Base-by-base conservation (phyloP, 768 basidiomycete genomes). In the Russula foetens region DNA sequence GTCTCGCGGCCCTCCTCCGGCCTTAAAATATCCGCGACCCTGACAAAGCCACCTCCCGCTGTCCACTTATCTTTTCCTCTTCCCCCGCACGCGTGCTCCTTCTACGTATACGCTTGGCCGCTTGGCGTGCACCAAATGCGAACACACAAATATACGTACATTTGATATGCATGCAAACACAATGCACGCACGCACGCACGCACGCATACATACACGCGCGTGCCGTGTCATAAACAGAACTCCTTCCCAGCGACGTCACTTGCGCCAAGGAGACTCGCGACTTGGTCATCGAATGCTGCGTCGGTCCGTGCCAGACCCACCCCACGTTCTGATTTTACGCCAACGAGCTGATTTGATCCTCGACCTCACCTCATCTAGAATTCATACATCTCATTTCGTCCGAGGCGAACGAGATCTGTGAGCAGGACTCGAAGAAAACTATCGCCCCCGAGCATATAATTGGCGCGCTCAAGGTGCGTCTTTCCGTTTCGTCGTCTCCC, bases 381-480 rank as follows among this genome's bases (percentile, higher is more conserved):
- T 99, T 98, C 72, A 95, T 99, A 63, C 92, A 98, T 71, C 75
- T 98, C 73, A 88, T 99, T 71, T 96, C 97, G 19, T 92, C 94
- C 9, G 93, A 98, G 71, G 92, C 97, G 54, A 98, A 98, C 72
- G 92, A 98, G 66, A 92, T 98, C 63, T 99, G 97, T 69, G 97
- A 98, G 70, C 88, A 92, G 71, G 94, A 96, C 70, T 92, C 92
- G 26, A 98, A 97, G 78, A 99, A 99, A 78, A 99, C 97, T 1
- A 98, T 99, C 67, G 90, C 93, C 5, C 97, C 97, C 1, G 97
- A 99, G 68, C 97, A 99, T 70, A 94, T 98, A 46, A 88, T 98
- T 31, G 77, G 81, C 24, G 97, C 97, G 6, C 77, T 99, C 58
- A 92, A 92, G 77, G 95, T 90, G 58, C 15, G 38, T 26, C 45